These are phyloP conservation scores for Oryza rufipogon DNA, from an alignment of 176 grass and related monocot species.

Conservation along the genomic window DNA sequence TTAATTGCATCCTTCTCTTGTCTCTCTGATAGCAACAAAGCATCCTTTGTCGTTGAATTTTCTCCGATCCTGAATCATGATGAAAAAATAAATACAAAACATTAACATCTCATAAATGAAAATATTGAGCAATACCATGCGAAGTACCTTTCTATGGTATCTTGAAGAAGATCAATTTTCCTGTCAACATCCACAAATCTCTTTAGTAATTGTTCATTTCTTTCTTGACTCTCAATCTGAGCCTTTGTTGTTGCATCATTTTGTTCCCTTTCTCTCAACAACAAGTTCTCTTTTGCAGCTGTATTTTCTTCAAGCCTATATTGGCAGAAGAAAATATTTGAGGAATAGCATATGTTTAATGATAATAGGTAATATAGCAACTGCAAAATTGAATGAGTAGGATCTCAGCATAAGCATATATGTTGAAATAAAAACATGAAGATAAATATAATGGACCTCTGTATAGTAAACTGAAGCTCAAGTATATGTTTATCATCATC, in stretches of 20 bases:
- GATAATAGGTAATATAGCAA: slow-evolving; percentile 19
- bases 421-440: slow-evolving; percentile 29
- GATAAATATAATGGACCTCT: slow-evolving; percentile 45
- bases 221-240: slow-evolving; percentile 56
- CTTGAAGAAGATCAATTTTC: slow-evolving; percentile 64
- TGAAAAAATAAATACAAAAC: slow-evolving; percentile 31
- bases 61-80: slow-evolving; percentile 53
- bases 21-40: slow-evolving; percentile 60
- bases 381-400: neutral
- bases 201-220: slow-evolving; percentile 52
- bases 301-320: slow-evolving; percentile 57
- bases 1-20: slow-evolving; percentile 62
- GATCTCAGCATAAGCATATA: slow-evolving; percentile 2
- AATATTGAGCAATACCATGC: slow-evolving; percentile 5
- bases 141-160: slow-evolving; percentile 56
- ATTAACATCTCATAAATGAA: slow-evolving; percentile 33
- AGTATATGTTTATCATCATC: slow-evolving; percentile 60
- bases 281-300: slow-evolving; percentile 48
- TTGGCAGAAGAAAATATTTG: slow-evolving; percentile 33
- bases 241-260: slow-evolving; percentile 46
- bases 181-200: slow-evolving; percentile 58
- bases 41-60: slow-evolving; percentile 56
- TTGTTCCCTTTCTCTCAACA: slow-evolving; percentile 60
- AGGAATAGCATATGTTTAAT: slow-evolving; percentile 23
- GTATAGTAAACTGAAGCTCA: slow-evolving; percentile 64